Evolutionary conservation across 495 filamentous ascomycete genomes (phyloP).

Genomic region (Tetracladium marchalianum): DNA sequence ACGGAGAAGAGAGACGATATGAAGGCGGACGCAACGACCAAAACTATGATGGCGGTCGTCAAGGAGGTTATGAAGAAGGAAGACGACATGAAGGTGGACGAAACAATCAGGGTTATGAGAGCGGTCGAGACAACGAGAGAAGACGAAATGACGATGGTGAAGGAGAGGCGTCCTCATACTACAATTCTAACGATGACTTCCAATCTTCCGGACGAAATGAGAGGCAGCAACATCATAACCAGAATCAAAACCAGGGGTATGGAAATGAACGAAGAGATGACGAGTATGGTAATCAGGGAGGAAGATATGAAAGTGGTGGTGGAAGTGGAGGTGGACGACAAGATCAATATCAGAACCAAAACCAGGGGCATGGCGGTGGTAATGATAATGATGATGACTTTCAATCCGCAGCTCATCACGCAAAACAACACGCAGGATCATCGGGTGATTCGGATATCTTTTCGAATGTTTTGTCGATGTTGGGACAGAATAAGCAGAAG

Average conservation of each 20-base stretch:
- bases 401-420: conserved; percentile 39
- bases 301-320: conserved; percentile 15
- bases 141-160: neutral
- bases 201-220: neutral
- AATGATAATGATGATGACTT: conserved; percentile 32
- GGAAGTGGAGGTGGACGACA: conserved; percentile 5
- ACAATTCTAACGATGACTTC: neutral
- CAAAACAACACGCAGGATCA: conserved; percentile 35
- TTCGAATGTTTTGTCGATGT: conserved; percentile 33
- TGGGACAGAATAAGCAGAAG: conserved; percentile 38
- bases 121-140: neutral
- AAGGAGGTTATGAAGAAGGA: neutral
- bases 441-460: conserved; percentile 42
- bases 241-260: neutral
- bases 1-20: conserved; percentile 6
- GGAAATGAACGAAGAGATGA: conserved; percentile 10
- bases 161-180: neutral
- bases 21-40: neutral
- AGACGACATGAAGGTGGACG: conserved; percentile 1
- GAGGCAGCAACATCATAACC: neutral
- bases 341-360: neutral
- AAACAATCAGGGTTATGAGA: neutral
- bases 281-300: conserved; percentile 9
- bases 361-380: neutral
- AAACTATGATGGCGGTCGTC: neutral